Base-by-base conservation (phyloP, 306 rosid species). In the Cucurbita argyrosperma region DNA sequence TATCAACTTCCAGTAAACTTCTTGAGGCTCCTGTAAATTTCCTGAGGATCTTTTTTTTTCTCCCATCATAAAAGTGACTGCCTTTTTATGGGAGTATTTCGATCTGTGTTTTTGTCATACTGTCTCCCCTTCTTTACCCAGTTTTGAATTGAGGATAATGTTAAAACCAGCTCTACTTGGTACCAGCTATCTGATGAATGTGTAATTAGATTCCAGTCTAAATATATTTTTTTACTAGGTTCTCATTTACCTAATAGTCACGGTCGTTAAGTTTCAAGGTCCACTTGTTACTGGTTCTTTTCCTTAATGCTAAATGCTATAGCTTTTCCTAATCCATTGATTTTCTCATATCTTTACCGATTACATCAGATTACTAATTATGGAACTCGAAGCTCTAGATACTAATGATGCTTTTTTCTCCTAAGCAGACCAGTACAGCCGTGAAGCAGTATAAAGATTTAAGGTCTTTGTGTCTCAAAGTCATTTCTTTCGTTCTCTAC, bases 401-500 rank as follows among this genome's bases (percentile, higher is more conserved):
- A 51, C 75, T 72, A 53, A 72, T 11, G 10, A 11, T 46, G 23
- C 8, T 51, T n/a, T 69, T 56, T 46, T 47, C 56, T 76, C 35
- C 55, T 1, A 23, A 81, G 86, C 88, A 94, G 97, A 83, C 81
- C 37, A 63, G 77, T 71, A 64, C 83, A 43, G 64, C 65, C 58
- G 56, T 72, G 77, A 87, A 87, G 85, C 96, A 94, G 84, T 82
- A 86, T 75, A 94, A 87, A 88, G 98, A 90, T 66, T 79, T 88
- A 85, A 90, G 97, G 88, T 94, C 97, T 76, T 78, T 90, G 39
- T 90, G 97, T 83, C 80, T 94, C 83, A 90, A 78, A 84, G 86
- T 89, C 74, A 69, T 91, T 70, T 88, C 92, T 46, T 65, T 50
- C 56, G 90, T 84, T 65, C 92, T 94, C 23, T 78, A 82, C 66